Evolutionary conservation across 441 rosid species (phyloP), one percentile per base, ranked within the genome.

Genomic region (Erodium chrysanthum): DNA sequence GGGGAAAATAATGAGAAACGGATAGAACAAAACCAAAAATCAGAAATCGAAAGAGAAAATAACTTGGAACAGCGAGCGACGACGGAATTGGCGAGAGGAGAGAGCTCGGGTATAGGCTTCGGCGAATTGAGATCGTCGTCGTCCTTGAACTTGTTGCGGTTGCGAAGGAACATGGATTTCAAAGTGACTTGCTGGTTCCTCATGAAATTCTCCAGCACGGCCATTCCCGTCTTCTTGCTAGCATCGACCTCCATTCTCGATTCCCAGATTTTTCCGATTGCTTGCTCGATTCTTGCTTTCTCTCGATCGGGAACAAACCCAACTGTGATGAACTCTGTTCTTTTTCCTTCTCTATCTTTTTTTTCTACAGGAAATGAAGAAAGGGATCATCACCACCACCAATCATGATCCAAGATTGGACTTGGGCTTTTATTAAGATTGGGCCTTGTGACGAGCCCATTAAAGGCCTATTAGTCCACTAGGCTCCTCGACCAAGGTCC

Each of bases 41-140:
- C 7, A 48, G 69, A 14, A 27, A 42, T 17, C 62, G 65, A 66
- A 44, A 17, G 7, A 18, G 54, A 76, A 22, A 35, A 42, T 75
- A 81, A 88, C 98, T 78, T 84, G 80, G 96, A 85, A 77, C 93
- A 89, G 75, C 96, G 95, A 56, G 83, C 73, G 78, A 90, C 95
- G 77, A 92, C 96, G 73, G 95, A 85, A 72, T 92, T 92, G 64
- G 96, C 93, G 75, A 88, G 79, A 50, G 82, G 66, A 29, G 96
- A 89, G 74, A 89, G 90, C 80, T 85, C 92, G 67, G 95, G 96
- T 54, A 89, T 82, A 14, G 86, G 81, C 69, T 69, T 73, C n/a
- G 86, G 90, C 48, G 90, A 85, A 70, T 71, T 76, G 8, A 78
- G 66, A 40, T 25, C 70, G 0, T 73, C 86, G 21, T 76, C 83